Percentiles rank a stretch among this genome's conserved stretches.
Conservation (phyloP, 2,329 filamentous ascomycete species). For the Aspergillus pseudonomiae region DNA sequence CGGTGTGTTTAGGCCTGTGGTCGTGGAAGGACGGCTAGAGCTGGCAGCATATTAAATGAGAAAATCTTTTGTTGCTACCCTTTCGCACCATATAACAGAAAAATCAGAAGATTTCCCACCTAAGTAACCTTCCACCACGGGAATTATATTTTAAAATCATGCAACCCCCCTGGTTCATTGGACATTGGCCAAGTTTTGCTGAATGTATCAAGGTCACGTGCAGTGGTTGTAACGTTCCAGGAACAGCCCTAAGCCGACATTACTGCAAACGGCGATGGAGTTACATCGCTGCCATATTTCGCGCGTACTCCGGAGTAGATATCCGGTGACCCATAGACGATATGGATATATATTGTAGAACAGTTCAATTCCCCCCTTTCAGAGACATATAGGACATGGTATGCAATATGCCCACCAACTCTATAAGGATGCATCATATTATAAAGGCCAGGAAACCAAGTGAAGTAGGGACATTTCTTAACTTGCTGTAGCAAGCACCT, state of each 20-base stretch:
- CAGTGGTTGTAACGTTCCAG: not conserved
- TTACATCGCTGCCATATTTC: not conserved
- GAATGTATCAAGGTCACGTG: not conserved
- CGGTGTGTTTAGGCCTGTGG: not conserved
- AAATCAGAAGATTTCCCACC: not conserved
- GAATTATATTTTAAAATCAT: not conserved
- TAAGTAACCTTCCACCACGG: not conserved
- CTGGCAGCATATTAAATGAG: not conserved
- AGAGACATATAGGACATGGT: no score
- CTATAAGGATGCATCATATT: no score
- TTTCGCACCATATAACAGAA: not conserved
- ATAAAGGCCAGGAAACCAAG: no score
- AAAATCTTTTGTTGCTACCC: not conserved
- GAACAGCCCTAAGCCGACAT: not conserved
- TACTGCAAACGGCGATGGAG: not conserved
- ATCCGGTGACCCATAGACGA: not conserved
- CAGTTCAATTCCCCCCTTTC: no score
- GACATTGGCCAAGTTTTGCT: not conserved
- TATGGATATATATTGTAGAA: no score
- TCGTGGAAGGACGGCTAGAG: no score
- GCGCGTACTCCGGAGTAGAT: not conserved
- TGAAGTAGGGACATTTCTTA: no score
- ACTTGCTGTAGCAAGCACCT: no score
- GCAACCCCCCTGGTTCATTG: not conserved
- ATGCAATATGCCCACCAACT: no score